These are phyloP conservation scores for Paragyromitra xinjiangensis DNA, from an alignment of 495 filamentous ascomycete genomes.

Conservation along the genomic window DNA sequence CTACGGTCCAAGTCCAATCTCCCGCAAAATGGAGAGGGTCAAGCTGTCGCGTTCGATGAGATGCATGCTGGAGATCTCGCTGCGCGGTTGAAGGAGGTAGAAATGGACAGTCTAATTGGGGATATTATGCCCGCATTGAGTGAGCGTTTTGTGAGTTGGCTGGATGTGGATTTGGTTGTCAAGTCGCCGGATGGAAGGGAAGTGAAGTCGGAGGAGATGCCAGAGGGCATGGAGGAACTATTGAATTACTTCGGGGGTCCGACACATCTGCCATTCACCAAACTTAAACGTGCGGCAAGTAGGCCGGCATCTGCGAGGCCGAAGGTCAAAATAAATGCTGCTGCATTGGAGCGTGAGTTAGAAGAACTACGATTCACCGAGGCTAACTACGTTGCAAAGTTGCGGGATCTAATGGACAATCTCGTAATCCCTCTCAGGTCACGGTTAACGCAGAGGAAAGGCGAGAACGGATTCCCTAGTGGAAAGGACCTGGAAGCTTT, in stretches of 20 bases:
- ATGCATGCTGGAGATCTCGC: constrained; percentile 92
- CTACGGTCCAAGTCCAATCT: constrained; percentile 52
- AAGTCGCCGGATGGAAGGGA: constrained; percentile 70
- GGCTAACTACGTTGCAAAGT: constrained; percentile 86
- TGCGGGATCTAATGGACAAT: constrained; percentile 80
- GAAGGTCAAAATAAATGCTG: constrained; percentile 81
- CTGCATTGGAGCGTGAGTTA: constrained; percentile 85
- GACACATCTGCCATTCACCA: constrained; percentile 86
- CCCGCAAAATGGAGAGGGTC: constrained; percentile 45
- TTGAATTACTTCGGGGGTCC: constrained; percentile 77
- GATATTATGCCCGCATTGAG: constrained; percentile 76
- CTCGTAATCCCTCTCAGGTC: constrained; percentile 62
- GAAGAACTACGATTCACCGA: constrained; percentile 93
- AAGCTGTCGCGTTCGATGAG: constrained; percentile 73
- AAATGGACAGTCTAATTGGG: constrained; percentile 77
- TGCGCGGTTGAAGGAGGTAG: constrained; percentile 78
- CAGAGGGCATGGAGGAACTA: constrained; percentile 69
- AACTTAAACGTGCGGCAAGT: constrained; percentile 85
- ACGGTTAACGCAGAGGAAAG: constrained; percentile 67
- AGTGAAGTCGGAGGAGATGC: constrained; percentile 64
- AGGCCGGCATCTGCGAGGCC: constrained; percentile 78
- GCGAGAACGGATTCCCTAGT: constrained; percentile 75
- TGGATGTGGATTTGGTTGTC: constrained; percentile 88
- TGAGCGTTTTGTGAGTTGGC: constrained; percentile 78
- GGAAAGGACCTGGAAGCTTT: constrained; percentile 75